Percentiles rank a stretch among this genome's conserved stretches.
Conservation (phyloP, 164 flowering plant species). For the Cinnamomum micranthum region DNA sequence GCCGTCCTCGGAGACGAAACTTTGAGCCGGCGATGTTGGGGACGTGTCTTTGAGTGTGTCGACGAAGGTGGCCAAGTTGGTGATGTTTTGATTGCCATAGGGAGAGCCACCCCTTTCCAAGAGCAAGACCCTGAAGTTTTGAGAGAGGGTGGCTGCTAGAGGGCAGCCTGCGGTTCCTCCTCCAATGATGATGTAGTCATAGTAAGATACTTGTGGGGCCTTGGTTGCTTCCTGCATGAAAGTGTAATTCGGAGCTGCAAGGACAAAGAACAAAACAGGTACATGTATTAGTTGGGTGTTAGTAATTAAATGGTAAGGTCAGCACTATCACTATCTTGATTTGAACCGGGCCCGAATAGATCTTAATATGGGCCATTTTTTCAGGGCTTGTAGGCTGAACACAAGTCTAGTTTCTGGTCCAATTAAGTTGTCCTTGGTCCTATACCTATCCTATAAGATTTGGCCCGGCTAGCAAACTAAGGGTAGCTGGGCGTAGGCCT, state of each 20-base stretch:
- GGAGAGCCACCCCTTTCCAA: conserved; percentile 83
- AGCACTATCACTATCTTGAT: too few relatives aligned
- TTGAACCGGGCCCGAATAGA: too few relatives aligned
- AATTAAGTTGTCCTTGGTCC: too few relatives aligned
- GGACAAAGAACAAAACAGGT: too few relatives aligned
- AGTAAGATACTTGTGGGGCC: conserved; percentile 38
- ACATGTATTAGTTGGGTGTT: not conserved
- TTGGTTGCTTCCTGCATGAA: conserved; percentile 56
- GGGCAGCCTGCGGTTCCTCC: conserved; percentile 93
- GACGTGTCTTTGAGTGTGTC: conserved; percentile 35
- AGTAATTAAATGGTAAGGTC: too few relatives aligned
- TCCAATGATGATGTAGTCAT: conserved; percentile 76
- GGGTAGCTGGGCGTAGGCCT: too few relatives aligned
- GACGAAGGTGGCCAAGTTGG: conserved; percentile 32
- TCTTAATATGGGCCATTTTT: too few relatives aligned
- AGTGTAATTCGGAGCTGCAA: conserved; percentile 51
- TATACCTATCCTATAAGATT: too few relatives aligned
- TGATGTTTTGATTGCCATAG: conserved; percentile 47
- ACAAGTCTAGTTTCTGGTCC: too few relatives aligned
- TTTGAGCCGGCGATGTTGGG: conserved; percentile 51
- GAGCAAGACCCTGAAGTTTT: conserved; percentile 43
- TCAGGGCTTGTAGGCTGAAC: too few relatives aligned
- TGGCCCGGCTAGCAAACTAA: too few relatives aligned
- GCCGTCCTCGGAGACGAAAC: conserved; percentile 71
- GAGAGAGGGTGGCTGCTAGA: conserved; percentile 76